These are phyloP conservation scores for Emmonsia crescens DNA, from an alignment of 2,329 filamentous ascomycete species.

Conservation along the genomic window DNA sequence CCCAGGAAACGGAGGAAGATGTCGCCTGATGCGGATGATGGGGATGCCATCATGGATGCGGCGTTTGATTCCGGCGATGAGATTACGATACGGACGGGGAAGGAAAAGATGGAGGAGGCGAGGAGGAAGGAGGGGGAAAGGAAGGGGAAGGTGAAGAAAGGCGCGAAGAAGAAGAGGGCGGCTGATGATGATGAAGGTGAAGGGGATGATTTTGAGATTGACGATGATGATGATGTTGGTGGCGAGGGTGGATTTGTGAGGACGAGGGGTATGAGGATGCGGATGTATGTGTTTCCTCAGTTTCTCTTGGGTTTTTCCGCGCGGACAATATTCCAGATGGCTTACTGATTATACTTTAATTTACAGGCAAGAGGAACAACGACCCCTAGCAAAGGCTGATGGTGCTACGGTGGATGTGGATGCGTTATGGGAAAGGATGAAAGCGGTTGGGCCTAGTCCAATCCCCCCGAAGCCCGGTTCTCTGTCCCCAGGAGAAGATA, in stretches of 20 bases:
- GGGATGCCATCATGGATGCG: conserved; percentile 17
- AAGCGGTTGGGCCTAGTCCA: conserved; percentile 20
- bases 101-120: conserved; percentile 30
- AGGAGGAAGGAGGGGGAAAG: conserved; percentile 35
- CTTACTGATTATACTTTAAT: conserved; percentile 3
- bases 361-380: conserved; percentile 35
- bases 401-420: conserved; percentile 46
- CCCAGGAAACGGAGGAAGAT: conserved; percentile 31
- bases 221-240: conserved; percentile 31
- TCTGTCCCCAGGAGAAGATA: conserved; percentile 9
- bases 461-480: conserved; percentile 7
- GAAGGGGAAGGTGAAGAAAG: conserved; percentile 27
- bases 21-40: conserved; percentile 14
- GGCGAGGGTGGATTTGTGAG: conserved; percentile 43
- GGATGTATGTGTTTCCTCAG: conserved; percentile 27
- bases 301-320: not conserved
- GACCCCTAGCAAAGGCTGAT: conserved; percentile 37
- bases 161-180: conserved; percentile 21
- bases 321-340: not conserved
- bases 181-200: conserved; percentile 25
- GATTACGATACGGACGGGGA: conserved; percentile 42
- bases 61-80: conserved; percentile 48
- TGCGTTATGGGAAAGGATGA: conserved; percentile 44
- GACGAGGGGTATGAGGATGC: conserved; percentile 43
- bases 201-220: conserved; percentile 17